Evolutionary conservation across 2,329 filamentous ascomycete genomes (phyloP).

Genomic region (Chrysoporthe cubensis): DNA sequence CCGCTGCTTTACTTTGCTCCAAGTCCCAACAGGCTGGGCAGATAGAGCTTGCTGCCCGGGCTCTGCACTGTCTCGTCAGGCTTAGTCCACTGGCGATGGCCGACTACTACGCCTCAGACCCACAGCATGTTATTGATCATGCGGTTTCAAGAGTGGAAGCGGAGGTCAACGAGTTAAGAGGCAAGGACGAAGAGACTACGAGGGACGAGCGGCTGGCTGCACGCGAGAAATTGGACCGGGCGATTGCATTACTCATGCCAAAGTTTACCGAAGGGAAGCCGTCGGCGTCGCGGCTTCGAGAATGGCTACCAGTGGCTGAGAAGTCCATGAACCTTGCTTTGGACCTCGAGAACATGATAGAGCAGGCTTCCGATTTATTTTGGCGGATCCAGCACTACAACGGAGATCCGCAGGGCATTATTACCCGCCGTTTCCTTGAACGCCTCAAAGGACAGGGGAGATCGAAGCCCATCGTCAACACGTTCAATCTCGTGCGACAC

Average conservation of each 20-base stretch:
- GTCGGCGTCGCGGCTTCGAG: conserved; percentile 3
- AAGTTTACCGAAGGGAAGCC: conserved; percentile 34
- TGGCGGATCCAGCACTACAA: conserved; percentile 37
- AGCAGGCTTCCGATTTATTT: conserved; percentile 37
- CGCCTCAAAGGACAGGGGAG: conserved; percentile 37
- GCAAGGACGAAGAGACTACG: background rate
- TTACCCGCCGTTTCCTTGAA: conserved; percentile 38
- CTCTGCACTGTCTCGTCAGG: conserved; percentile 37
- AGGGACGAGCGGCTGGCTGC: background rate
- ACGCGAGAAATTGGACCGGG: conserved; percentile 31
- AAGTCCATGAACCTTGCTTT: conserved; percentile 34
- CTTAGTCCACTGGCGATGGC: conserved; percentile 38
- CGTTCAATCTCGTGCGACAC: conserved; percentile 38
- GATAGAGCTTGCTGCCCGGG: conserved; percentile 38
- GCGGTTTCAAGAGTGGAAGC: conserved; percentile 31
- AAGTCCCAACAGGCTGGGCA: conserved; percentile 38
- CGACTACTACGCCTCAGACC: conserved; percentile 42
- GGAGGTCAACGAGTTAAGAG: conserved; percentile 1
- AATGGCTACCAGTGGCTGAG: conserved; percentile 25
- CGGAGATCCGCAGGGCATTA: conserved; percentile 33
- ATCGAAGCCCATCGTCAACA: conserved; percentile 39
- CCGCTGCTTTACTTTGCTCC: conserved; percentile 38
- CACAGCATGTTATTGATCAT: conserved; percentile 40
- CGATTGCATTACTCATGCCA: conserved; percentile 40
- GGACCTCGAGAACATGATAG: conserved; percentile 28